These are phyloP conservation scores for Phytophthora crassamura DNA, from an alignment of 352 stramenopile species.

Conservation along the genomic window DNA sequence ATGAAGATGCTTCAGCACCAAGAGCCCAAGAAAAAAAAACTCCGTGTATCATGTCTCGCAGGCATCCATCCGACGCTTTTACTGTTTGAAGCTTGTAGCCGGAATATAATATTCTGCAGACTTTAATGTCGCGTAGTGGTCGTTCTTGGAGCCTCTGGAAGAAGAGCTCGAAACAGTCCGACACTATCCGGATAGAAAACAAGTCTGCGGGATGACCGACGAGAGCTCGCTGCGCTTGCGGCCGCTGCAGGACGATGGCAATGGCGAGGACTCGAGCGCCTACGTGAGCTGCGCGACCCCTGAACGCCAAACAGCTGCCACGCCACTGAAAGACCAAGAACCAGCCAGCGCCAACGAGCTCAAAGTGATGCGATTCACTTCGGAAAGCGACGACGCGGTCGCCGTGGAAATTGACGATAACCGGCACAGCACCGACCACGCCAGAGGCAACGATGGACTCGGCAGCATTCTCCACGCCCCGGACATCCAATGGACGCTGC, in stretches of 20 bases:
- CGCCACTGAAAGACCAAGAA: not conserved
- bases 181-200: too few species aligned
- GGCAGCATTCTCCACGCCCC: constrained; percentile 1
- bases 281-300: constrained; percentile 20
- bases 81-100: not conserved
- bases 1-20: too few species aligned
- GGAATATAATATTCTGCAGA: constrained; percentile 18
- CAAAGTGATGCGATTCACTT: constrained; percentile 22
- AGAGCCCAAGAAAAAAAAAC: too few species aligned
- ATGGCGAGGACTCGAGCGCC: constrained; percentile 19
- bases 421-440: not conserved
- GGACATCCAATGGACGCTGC: constrained; percentile 32
- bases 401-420: constrained; percentile 13
- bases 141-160: constrained; percentile 13
- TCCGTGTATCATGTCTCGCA: too few species aligned
- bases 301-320: not conserved
- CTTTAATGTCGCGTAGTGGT: not conserved
- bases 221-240: constrained; percentile 17
- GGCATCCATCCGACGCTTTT: not conserved
- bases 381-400: constrained; percentile 12
- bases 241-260: constrained; percentile 26
- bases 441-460: constrained; percentile 9
- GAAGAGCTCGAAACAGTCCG: constrained; percentile 8
- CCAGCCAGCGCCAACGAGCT: not conserved
- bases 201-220: constrained; percentile 4